phyloP scores from a whole-genome alignment of 768 basidiomycete genomes.

The Coprinopsis strossmayeri region DNA sequence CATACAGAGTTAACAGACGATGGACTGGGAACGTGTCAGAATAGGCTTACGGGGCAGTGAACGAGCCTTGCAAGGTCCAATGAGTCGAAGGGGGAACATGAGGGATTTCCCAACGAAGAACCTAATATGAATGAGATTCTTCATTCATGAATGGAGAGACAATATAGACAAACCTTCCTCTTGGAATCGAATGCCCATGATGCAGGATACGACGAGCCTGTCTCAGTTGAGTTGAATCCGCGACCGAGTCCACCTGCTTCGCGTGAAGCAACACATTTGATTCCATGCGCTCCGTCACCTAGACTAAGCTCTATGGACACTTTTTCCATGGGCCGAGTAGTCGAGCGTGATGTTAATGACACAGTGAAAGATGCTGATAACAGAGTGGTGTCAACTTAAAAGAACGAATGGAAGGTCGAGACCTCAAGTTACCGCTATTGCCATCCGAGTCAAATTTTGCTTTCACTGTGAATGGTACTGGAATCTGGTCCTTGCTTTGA shows the following conservation, averaged over 20 bases:
- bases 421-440: conserved; percentile 28
- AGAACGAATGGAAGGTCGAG: background rate
- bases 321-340: conserved; percentile 63
- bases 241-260: conserved; percentile 42
- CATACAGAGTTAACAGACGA: too few relatives aligned
- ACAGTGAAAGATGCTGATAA: conserved; percentile 48
- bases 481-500: conserved; percentile 36
- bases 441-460: conserved; percentile 38
- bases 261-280: conserved; percentile 64
- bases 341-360: conserved; percentile 55
- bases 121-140: conserved; percentile 28
- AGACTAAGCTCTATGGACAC: conserved; percentile 67
- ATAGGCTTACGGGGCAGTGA: conserved; percentile 45
- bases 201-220: conserved; percentile 34
- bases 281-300: conserved; percentile 65
- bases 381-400: too few relatives aligned
- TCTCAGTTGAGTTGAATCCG: conserved; percentile 24
- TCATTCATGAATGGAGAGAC: background rate
- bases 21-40: conserved; percentile 1
- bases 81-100: conserved; percentile 58
- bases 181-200: conserved; percentile 79
- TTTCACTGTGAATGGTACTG: conserved; percentile 47
- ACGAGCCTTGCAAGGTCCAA: conserved; percentile 75
- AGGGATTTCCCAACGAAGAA: conserved; percentile 75
- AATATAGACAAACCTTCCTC: conserved; percentile 41